Evolutionary conservation across 176 grass and related monocot species (phyloP).

Genomic region (Lolium perenne): DNA sequence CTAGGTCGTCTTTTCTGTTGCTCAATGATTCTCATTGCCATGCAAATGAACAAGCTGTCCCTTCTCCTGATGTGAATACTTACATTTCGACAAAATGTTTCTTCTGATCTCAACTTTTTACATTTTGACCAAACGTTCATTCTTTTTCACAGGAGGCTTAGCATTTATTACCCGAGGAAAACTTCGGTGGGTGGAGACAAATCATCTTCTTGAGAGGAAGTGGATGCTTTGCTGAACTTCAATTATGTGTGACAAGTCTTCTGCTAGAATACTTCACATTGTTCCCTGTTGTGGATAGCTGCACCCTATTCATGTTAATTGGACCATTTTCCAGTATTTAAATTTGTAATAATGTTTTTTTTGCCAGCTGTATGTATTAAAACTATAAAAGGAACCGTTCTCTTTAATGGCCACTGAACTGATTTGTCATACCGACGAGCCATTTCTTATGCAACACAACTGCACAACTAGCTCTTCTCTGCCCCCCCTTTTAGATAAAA

Average conservation of each 20-base stretch:
- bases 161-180: conserved; percentile 48
- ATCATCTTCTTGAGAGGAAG: conserved; percentile 40
- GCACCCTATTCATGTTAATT: not conserved
- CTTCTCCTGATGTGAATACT: not conserved
- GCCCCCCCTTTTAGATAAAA: not conserved
- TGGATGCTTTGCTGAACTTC: not conserved
- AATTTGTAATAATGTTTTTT: conserved; percentile 45
- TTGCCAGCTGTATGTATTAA: not conserved
- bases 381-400: not conserved
- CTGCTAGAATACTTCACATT: not conserved
- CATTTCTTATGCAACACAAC: not conserved
- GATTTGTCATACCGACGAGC: not conserved
- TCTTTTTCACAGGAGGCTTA: conserved; percentile 41
- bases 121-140: not conserved
- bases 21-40: not conserved
- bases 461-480: not conserved
- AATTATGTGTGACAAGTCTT: not conserved
- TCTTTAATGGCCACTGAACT: conserved; percentile 17
- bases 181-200: conserved; percentile 44
- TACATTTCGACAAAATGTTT: not conserved
- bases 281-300: not conserved
- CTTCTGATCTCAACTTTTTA: not conserved
- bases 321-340: not conserved
- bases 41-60: not conserved
- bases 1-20: not conserved